Evolutionary conservation across 805 yeast species (phyloP).

Genomic region (Ogataea angusta): DNA sequence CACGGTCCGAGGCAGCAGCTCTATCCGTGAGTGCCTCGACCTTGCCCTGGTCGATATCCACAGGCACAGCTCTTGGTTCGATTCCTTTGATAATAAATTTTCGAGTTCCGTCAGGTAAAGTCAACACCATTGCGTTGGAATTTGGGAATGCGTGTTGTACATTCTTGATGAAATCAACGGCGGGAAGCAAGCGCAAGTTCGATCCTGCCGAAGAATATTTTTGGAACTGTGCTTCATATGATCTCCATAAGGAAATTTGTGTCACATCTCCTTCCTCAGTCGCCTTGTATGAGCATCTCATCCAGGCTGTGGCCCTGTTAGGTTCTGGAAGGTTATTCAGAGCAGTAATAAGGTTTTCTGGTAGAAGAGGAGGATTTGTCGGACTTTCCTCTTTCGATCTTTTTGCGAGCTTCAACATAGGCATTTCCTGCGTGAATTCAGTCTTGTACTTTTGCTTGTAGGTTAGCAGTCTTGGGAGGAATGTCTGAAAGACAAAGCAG

Average conservation of each 20-base stretch:
- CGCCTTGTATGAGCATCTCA: conserved; percentile 86
- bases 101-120: conserved; percentile 58
- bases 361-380: conserved; percentile 49
- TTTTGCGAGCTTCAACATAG: conserved; percentile 42
- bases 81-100: conserved; percentile 92
- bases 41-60: conserved; percentile 45
- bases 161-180: conserved; percentile 94
- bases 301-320: conserved; percentile 88
- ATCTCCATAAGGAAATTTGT: conserved; percentile 92
- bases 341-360: conserved; percentile 48
- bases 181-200: conserved; percentile 67
- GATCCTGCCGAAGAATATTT: conserved; percentile 45
- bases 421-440: conserved; percentile 35
- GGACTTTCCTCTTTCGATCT: conserved; percentile 68
- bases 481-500: conserved; percentile 50
- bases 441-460: conserved; percentile 41
- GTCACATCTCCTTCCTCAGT: conserved; percentile 79
- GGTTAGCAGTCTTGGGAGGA: conserved; percentile 60
- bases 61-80: conserved; percentile 71
- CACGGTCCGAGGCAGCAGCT: conserved; percentile 14
- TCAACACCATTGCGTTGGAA: conserved; percentile 91
- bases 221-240: conserved; percentile 85
- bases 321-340: conserved; percentile 77
- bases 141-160: conserved; percentile 85
- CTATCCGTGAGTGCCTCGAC: conserved; percentile 35